Base-by-base conservation (phyloP, 2,329 filamentous ascomycete species). In the Sarocladium oryzae region DNA sequence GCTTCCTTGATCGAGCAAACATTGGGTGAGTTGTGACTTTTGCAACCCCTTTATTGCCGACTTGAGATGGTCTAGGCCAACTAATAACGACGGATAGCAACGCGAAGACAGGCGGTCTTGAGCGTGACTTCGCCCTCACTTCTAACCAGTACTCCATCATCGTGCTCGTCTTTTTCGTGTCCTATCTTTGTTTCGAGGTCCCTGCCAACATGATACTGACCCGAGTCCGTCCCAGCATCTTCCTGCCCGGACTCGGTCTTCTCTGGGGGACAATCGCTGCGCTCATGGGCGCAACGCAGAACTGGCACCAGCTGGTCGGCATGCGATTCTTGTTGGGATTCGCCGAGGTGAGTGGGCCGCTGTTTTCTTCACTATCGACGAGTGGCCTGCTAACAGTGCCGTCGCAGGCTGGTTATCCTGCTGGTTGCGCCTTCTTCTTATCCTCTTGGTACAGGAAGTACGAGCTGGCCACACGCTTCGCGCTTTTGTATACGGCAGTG, bases 161-260 rank as follows among this genome's bases (percentile, higher is more conserved):
- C n/a, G 58, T 62, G 4, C 51, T 60, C 18, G 45, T 58, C 37
- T 63, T 62, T 54, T 60, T 61, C 51, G 52, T 63, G 21, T 60
- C 56, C 9, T 64, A 64, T 60, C 48, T 53, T 4, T 28, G 50
- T 15, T 53, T 53, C 23, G 52, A 53, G 28, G 52, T 53, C 15
- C 52, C 52, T 7, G 49, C 52, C 40, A 53, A 53, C 35, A 51
- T 53, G 49, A 51, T 51, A n/a, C 49, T 53, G 11, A 61, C 54
- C 21, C 54, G 61, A 3, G 58, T 58, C 26, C 51, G 57, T 13
- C 58, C 58, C 8, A 59, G 56, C 33, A 37, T 61, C 23, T 61
- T 56, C 35, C 56, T 63, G 2, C 54, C 57, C 0, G 53, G 54
- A 1, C 55, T 60, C 2, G 56, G 53, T 2, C 40, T 61, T 16